A percentile compares a stretch with the other conserved stretches of the same genome.
Evolutionary conservation across 495 filamentous ascomycete genomes (phyloP).

Genomic region (Trichoderma asperelloides): DNA sequence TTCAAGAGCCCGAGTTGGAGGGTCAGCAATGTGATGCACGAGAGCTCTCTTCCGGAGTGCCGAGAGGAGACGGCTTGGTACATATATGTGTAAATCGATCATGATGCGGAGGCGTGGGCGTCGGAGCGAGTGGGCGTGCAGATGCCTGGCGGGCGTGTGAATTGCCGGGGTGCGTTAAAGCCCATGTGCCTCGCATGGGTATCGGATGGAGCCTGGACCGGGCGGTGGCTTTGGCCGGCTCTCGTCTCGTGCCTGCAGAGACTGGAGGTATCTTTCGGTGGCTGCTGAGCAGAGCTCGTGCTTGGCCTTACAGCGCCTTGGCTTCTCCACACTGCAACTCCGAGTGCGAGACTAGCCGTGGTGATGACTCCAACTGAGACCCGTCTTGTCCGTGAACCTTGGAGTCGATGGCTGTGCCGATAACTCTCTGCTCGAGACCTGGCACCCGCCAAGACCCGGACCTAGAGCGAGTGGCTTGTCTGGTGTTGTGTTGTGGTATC

Average conservation of each 20-base stretch:
- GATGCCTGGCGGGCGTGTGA: not conserved
- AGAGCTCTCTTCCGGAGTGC: not conserved
- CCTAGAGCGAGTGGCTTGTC: not conserved
- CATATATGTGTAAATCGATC: not conserved
- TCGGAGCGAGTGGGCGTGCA: not conserved
- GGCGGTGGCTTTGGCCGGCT: constrained; percentile 4
- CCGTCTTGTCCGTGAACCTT: not conserved
- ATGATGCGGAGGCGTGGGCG: constrained; percentile 5
- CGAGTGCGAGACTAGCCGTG: not conserved
- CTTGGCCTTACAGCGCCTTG: not conserved
- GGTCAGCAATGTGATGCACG: not conserved
- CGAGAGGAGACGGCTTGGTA: constrained; percentile 1
- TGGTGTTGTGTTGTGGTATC: not conserved
- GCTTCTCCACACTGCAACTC: not conserved
- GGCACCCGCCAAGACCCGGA: not conserved
- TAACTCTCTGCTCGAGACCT: not conserved
- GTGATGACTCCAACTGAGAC: constrained; percentile 5
- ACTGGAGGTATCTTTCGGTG: not conserved
- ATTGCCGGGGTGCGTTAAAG: not conserved
- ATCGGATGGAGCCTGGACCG: constrained; percentile 7
- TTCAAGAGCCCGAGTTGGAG: not conserved
- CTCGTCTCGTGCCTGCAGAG: not conserved
- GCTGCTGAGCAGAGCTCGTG: not conserved
- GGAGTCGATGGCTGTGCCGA: not conserved
- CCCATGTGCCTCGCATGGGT: not conserved